Percentiles rank a stretch among this genome's conserved stretches.
Conservation (phyloP, 257 asterid genomes). For the Primulina huaijiensis region DNA sequence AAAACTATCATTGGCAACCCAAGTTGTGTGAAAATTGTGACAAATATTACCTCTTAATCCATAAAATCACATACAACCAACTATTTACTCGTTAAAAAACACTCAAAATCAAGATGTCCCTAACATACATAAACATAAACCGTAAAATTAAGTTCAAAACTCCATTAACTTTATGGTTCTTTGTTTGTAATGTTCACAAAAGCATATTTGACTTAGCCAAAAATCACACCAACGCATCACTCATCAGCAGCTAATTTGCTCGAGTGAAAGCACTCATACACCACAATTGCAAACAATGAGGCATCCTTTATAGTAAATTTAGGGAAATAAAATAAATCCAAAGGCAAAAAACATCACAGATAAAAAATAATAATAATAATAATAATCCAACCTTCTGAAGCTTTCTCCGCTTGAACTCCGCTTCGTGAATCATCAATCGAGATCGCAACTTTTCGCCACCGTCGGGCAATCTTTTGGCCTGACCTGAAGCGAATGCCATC, state of each 20-base stretch:
- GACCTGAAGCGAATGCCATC: neutral
- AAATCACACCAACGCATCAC: neutral
- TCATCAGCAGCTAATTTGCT: neutral
- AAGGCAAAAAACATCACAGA: neutral
- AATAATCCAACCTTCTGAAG: conserved; percentile 35
- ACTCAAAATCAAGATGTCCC: neutral
- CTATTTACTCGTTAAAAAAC: neutral
- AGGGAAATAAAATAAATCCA: conserved; percentile 7
- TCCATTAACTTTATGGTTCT: neutral
- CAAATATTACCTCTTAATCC: neutral
- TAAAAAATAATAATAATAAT: conserved; percentile 14
- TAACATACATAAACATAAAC: neutral
- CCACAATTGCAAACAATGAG: neutral
- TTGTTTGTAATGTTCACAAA: neutral
- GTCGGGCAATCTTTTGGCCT: conserved; percentile 19
- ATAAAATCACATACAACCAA: neutral
- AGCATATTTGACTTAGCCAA: neutral
- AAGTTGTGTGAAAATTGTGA: neutral
- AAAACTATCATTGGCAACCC: conserved; percentile 3
- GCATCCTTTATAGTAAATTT: conserved; percentile 5
- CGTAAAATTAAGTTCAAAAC: neutral
- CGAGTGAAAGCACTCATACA: neutral
- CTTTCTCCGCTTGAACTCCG: conserved; percentile 34
- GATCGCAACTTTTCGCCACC: conserved; percentile 30
- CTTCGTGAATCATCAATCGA: conserved; percentile 6